phyloP scores from a whole-genome alignment of 805 yeast genomes.

The Saturnispora hagleri region DNA sequence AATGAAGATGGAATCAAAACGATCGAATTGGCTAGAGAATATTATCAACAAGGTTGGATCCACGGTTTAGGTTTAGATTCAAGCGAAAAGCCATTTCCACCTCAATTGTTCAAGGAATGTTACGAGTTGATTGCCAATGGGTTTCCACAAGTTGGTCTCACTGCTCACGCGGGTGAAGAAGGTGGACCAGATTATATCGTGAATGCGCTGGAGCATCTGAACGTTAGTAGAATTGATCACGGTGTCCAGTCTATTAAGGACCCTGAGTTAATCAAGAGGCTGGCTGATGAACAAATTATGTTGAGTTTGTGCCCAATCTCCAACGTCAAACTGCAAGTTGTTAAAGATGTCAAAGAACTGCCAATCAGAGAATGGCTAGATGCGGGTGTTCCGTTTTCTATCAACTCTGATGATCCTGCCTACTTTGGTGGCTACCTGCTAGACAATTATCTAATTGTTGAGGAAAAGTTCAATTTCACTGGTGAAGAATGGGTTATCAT shows the following conservation, averaged over 20 bases:
- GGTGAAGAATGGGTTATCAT: slow-evolving; percentile 52
- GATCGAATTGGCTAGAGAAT: slow-evolving; percentile 42
- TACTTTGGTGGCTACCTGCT: slow-evolving; percentile 80
- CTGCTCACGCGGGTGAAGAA: slow-evolving; percentile 90
- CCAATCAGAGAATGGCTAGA: slow-evolving; percentile 58
- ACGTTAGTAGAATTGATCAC: slow-evolving; percentile 69
- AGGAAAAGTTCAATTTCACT: slow-evolving; percentile 54
- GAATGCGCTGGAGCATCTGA: slow-evolving; percentile 47
- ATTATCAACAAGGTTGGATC: slow-evolving; percentile 47
- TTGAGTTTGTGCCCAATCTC: slow-evolving; percentile 72
- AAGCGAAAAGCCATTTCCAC: slow-evolving; percentile 71
- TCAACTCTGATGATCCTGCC: slow-evolving; percentile 75
- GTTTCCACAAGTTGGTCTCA: slow-evolving; percentile 48
- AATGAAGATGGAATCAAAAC: slow-evolving; percentile 48
- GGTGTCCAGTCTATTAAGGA: slow-evolving; percentile 61
- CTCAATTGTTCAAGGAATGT: slow-evolving; percentile 57
- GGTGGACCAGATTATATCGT: slow-evolving; percentile 65
- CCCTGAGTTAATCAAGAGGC: slow-evolving; percentile 42
- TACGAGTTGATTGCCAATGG: slow-evolving; percentile 39
- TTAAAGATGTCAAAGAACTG: slow-evolving; percentile 53
- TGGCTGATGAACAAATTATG: slow-evolving; percentile 48
- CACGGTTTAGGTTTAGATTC: slow-evolving; percentile 80
- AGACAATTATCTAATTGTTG: slow-evolving; percentile 64
- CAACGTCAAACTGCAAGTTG: slow-evolving; percentile 68
- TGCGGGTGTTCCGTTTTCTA: slow-evolving; percentile 56